Evolutionary conservation across 371 early-diverging fungal species (phyloP).

Genomic region (Mucor plumbeus): DNA sequence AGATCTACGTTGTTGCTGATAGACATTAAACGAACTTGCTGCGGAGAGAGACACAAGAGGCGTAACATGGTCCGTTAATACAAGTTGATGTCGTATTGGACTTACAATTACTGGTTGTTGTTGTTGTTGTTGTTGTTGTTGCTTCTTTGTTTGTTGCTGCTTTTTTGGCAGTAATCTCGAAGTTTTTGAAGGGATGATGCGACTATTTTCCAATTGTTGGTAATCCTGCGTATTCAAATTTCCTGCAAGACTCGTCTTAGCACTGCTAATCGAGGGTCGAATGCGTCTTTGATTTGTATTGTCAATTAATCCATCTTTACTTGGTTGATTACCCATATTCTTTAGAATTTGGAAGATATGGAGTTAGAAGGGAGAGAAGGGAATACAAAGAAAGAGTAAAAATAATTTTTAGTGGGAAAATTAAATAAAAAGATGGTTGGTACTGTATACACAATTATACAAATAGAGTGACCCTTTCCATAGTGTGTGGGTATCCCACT

Average conservation of each 20-base stretch:
- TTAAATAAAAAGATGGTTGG: background rate
- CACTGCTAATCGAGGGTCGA: background rate
- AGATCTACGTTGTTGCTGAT: conserved; percentile 14
- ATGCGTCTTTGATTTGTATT: conserved; percentile 3
- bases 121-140: conserved; percentile 3
- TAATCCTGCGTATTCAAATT: background rate
- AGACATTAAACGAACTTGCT: conserved; percentile 10
- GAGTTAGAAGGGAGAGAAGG: background rate
- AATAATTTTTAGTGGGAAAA: conserved; percentile 15
- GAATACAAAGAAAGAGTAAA: conserved; percentile 1
- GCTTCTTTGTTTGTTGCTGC: background rate
- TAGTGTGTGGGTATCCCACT: background rate
- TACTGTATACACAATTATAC: background rate
- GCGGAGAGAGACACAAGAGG: conserved; percentile 23
- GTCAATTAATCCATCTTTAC: conserved; percentile 25
- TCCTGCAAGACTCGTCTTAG: background rate
- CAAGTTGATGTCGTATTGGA: conserved; percentile 28
- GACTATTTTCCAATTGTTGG: conserved; percentile 2
- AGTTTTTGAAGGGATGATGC: conserved; percentile 2
- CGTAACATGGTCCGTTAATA: conserved; percentile 25
- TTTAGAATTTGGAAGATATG: background rate
- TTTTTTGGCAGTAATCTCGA: conserved; percentile 9
- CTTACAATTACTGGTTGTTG: conserved; percentile 15
- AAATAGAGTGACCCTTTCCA: background rate
- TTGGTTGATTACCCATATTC: conserved; percentile 30